Evolutionary conservation across 352 stramenopile genomes (phyloP).

Genomic region (Globisporangium sylvaticum): DNA sequence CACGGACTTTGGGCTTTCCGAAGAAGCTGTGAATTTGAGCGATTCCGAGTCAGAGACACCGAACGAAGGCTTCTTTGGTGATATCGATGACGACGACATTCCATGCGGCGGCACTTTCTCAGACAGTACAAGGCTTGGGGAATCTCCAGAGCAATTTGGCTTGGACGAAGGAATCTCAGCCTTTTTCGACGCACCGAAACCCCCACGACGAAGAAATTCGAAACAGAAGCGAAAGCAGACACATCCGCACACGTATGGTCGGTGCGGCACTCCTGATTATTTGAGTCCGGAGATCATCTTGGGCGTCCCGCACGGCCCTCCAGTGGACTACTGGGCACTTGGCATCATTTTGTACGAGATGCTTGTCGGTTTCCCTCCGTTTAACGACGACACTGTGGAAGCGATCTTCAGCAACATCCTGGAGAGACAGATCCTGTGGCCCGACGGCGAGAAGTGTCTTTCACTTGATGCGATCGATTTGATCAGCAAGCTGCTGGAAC

Average conservation of each 20-base stretch:
- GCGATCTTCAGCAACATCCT: constrained; percentile 87
- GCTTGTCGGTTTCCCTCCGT: constrained; percentile 84
- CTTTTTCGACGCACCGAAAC: constrained; percentile 17
- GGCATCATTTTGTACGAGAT: constrained; percentile 91
- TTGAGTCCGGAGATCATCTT: constrained; percentile 88
- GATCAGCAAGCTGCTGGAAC: constrained; percentile 77
- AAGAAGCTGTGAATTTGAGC: constrained; percentile 63
- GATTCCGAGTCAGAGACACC: constrained; percentile 32
- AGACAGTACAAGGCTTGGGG: neutral
- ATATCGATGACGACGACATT: constrained; percentile 13
- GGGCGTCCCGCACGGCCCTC: constrained; percentile 55
- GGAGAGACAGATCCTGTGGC: constrained; percentile 81
- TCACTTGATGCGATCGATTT: constrained; percentile 78
- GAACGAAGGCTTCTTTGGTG: constrained; percentile 17
- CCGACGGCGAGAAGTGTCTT: constrained; percentile 83
- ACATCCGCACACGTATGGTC: constrained; percentile 57
- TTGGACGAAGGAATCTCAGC: constrained; percentile 23
- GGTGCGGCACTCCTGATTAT: constrained; percentile 87
- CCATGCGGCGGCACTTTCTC: neutral
- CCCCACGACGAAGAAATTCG: constrained; percentile 9
- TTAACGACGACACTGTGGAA: constrained; percentile 88
- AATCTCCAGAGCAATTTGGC: constrained; percentile 18
- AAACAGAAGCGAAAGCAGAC: constrained; percentile 42
- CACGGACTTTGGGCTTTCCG: constrained; percentile 84
- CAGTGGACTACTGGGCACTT: constrained; percentile 88